Base-by-base conservation (phyloP, 2,329 filamentous ascomycete species). In the Aspergillus bombycis region DNA sequence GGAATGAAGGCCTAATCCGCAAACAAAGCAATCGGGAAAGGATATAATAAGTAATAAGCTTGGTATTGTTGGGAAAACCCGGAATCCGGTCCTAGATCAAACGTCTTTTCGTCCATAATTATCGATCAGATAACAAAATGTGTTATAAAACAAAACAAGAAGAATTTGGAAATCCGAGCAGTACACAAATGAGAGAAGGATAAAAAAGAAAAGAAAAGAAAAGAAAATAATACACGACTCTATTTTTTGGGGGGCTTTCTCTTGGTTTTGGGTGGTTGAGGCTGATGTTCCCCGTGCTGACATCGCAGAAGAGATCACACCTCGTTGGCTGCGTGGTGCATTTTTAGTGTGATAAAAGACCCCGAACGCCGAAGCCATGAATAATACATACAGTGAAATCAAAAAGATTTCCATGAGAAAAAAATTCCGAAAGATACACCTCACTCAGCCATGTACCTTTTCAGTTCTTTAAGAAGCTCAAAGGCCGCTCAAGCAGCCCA, bases 401-500 rank as follows among this genome's bases (percentile, higher is more conserved):
- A 60, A 60, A 26, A 57, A 36, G 43, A n/a, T 32, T n/a, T n/a
- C 3, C 45, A 48, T 38, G 9, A 52, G 48, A 50, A 26, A 38
- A 23, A 19, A 50, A 9, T 9, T 7, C 12, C 8, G 14, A 28
- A 28, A 48, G 46, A 50, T 50, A 50, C 46, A 50, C 16, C 21
- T 28, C 23, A 28, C 21, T 28, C 23, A 28, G 28, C 23, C 45
- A 48, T 48, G 45, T 48, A 48, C 7, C 21, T 28, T 14, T 26
- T 50, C 23, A 28, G 14, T 19, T 50, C 16, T 30, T 30, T 19
- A 52, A 32, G 28, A 32, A 26, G 34, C 7, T 48, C 28, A 41
- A 32, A 34, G 48, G 30, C 28, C 28, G 48, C 65, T 72, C 63
- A 80, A 32, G 78, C 78, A 60, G 75, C 77, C 79, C 79, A 81